phyloP scores from a whole-genome alignment of 306 rosid genomes.

The Fragaria nilgerrensis region DNA sequence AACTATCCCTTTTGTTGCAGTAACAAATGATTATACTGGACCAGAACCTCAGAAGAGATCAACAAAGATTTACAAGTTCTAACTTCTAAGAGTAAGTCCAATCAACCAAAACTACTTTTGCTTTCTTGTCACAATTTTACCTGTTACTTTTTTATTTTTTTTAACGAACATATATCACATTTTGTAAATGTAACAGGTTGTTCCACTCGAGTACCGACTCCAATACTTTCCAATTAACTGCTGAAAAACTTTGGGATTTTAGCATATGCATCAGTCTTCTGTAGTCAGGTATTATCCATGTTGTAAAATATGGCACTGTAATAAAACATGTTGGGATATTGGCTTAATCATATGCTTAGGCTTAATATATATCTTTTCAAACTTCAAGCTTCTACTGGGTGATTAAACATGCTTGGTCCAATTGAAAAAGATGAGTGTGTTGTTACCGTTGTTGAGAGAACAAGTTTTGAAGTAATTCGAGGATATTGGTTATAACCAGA shows the following conservation, averaged over 20 bases:
- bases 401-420: neutral
- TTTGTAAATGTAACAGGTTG: slow-evolving; percentile 30
- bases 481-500: neutral
- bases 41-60: slow-evolving; percentile 56
- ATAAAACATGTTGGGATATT: slow-evolving; percentile 9
- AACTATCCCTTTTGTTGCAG: slow-evolving; percentile 44
- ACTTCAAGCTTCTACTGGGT: neutral
- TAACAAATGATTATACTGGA: slow-evolving; percentile 46
- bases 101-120: neutral
- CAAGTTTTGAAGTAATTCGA: neutral
- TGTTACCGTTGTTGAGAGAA: neutral
- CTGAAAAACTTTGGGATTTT: slow-evolving; percentile 20
- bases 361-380: neutral
- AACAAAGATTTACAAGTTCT: slow-evolving; percentile 67
- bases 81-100: slow-evolving; percentile 56
- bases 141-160: slow-evolving; percentile 1
- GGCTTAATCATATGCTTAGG: neutral
- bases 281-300: slow-evolving; percentile 32
- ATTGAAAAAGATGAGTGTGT: neutral
- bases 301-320: slow-evolving; percentile 24
- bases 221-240: slow-evolving; percentile 19
- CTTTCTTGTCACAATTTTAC: neutral
- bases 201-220: slow-evolving; percentile 19
- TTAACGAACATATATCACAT: slow-evolving; percentile 18
- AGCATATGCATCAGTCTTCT: slow-evolving; percentile 16